Percentiles rank a stretch among this genome's conserved stretches.
phyloP scores from a whole-genome alignment of 805 yeast species.

The Wickerhamiella dianesei region DNA sequence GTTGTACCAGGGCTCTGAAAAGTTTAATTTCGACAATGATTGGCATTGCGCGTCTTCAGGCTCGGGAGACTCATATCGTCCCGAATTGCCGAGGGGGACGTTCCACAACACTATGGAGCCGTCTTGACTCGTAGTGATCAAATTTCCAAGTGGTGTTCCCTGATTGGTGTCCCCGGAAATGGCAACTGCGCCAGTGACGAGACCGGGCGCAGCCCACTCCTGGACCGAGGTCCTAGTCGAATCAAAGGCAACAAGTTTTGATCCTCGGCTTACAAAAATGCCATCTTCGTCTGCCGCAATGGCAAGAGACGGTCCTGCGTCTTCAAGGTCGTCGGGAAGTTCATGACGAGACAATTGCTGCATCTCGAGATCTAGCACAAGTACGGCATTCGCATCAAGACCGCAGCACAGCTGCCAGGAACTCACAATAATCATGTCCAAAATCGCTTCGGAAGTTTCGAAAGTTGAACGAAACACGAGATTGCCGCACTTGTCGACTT shows the following conservation, averaged over 20 bases:
- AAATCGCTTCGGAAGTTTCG: slow-evolving; percentile 48
- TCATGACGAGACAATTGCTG: slow-evolving; percentile 40
- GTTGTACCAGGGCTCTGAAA: background rate
- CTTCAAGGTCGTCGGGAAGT: slow-evolving; percentile 7
- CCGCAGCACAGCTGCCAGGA: slow-evolving; percentile 77
- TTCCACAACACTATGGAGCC: slow-evolving; percentile 66
- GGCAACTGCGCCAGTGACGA: slow-evolving; percentile 12
- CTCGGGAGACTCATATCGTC: background rate
- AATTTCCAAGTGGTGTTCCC: slow-evolving; percentile 1
- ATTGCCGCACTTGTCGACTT: slow-evolving; percentile 22
- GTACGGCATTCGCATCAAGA: slow-evolving; percentile 55
- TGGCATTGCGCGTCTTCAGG: background rate
- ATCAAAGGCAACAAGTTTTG: slow-evolving; percentile 39
- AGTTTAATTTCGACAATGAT: background rate
- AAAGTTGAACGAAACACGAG: slow-evolving; percentile 25
- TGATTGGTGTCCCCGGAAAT: background rate
- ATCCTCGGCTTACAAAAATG: slow-evolving; percentile 48
- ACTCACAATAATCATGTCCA: slow-evolving; percentile 46
- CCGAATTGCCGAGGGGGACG: slow-evolving; percentile 18
- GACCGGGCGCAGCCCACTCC: slow-evolving; percentile 15
- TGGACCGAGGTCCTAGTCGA: slow-evolving; percentile 34
- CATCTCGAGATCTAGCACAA: slow-evolving; percentile 79
- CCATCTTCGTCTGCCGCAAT: slow-evolving; percentile 43
- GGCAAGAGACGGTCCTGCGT: slow-evolving; percentile 36
- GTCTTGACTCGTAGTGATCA: slow-evolving; percentile 29